A percentile compares a stretch with the other conserved stretches of the same genome.
These are phyloP conservation scores for Leishmania guyanensis DNA, from an alignment of 208 protist species.

Conservation along the genomic window DNA sequence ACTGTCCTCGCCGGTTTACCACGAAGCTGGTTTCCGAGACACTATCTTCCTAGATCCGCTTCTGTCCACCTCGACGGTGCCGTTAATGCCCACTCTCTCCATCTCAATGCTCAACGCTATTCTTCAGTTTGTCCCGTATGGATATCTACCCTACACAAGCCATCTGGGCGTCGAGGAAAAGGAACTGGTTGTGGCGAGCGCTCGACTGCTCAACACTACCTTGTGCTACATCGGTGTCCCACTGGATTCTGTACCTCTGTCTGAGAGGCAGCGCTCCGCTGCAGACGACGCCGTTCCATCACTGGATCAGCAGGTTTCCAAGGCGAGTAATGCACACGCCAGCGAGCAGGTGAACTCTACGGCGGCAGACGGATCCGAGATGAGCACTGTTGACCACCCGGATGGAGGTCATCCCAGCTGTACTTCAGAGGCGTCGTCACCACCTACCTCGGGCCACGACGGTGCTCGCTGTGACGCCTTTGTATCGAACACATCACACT, in stretches of 20 bases:
- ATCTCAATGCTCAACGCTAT: constrained; percentile 82
- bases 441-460: neutral
- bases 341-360: neutral
- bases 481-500: constrained; percentile 3
- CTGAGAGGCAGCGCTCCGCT: neutral
- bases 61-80: constrained; percentile 49
- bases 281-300: neutral
- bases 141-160: constrained; percentile 78
- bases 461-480: neutral
- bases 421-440: neutral
- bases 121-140: constrained; percentile 71
- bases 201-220: constrained; percentile 60
- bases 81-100: constrained; percentile 72
- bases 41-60: constrained; percentile 75
- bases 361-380: neutral
- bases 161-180: constrained; percentile 62
- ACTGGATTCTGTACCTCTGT: constrained; percentile 1
- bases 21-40: constrained; percentile 52
- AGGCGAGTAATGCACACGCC: neutral
- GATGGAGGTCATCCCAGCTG: neutral
- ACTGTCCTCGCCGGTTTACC: constrained; percentile 65
- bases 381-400: neutral
- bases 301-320: neutral
- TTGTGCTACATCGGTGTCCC: constrained; percentile 59
- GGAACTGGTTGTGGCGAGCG: constrained; percentile 49